These are phyloP conservation scores for Malus orientalis DNA, from an alignment of 306 rosid species.

Conservation along the genomic window DNA sequence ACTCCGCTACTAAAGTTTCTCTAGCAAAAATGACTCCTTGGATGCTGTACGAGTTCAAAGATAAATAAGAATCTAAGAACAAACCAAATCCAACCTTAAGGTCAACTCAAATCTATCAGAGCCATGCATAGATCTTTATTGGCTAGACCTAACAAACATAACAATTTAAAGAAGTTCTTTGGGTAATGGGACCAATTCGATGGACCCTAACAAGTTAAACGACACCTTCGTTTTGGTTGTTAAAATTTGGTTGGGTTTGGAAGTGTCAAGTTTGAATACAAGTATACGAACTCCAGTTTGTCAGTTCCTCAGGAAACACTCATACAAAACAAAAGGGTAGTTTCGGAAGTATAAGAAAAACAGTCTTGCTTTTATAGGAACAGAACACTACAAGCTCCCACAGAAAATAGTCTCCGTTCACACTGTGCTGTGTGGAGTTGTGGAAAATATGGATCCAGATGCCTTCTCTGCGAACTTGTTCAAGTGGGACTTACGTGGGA, in stretches of 20 bases:
- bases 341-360: slow-evolving; percentile 17
- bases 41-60: too few relatives aligned
- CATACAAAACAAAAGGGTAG: slow-evolving; percentile 23
- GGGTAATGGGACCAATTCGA: not conserved
- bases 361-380: slow-evolving; percentile 3
- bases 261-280: not conserved
- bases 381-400: not conserved
- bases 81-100: not conserved
- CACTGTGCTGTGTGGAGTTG: not conserved
- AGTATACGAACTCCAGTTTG: not conserved
- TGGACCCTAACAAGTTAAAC: not conserved
- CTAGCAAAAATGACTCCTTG: not conserved
- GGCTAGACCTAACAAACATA: not conserved
- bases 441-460: slow-evolving; percentile 62
- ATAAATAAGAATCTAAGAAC: too few relatives aligned
- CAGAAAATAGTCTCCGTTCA: not conserved
- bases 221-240: not conserved
- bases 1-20: not conserved
- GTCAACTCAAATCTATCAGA: not conserved
- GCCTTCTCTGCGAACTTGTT: slow-evolving; percentile 62
- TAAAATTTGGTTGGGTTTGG: not conserved
- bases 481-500: slow-evolving; percentile 84
- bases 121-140: not conserved
- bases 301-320: not conserved
- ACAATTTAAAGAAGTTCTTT: not conserved